Evolutionary conservation across 2,329 filamentous ascomycete species (phyloP).

Genomic region (Pseudocercospora vitis): DNA sequence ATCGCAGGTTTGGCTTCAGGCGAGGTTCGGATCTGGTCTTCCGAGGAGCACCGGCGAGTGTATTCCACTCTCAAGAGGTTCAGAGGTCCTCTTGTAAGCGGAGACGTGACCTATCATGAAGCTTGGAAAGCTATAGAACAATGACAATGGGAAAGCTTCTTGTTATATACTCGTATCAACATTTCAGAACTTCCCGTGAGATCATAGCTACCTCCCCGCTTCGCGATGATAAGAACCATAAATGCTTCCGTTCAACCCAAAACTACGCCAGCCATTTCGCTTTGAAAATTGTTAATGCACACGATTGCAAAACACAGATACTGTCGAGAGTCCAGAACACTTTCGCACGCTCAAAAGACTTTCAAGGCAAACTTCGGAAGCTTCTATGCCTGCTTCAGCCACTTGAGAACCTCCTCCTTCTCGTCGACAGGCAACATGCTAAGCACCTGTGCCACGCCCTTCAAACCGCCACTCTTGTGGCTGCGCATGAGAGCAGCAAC

Average conservation of each 20-base stretch:
- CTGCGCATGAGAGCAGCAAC: slow-evolving; percentile 67
- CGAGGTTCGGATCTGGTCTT: slow-evolving; percentile 1
- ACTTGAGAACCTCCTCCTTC: slow-evolving; percentile 76
- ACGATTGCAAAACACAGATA: not conserved
- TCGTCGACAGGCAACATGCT: slow-evolving; percentile 85
- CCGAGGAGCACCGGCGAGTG: slow-evolving; percentile 11
- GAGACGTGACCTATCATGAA: slow-evolving; percentile 14
- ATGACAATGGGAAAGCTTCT: not conserved
- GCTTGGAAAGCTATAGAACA: slow-evolving; percentile 2
- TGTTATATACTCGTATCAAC: slow-evolving; percentile 1
- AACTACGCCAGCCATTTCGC: not conserved
- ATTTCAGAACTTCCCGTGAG: not conserved
- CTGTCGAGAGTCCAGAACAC: not conserved
- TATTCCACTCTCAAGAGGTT: slow-evolving; percentile 1
- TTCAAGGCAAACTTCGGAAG: not conserved
- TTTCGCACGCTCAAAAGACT: not conserved
- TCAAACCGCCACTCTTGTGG: slow-evolving; percentile 70
- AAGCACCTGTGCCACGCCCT: slow-evolving; percentile 82
- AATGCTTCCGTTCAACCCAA: not conserved
- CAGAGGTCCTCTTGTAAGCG: not conserved
- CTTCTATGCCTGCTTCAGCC: slow-evolving; percentile 44
- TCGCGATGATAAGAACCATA: not conserved
- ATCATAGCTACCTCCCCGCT: too few relatives aligned
- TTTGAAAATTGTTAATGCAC: not conserved
- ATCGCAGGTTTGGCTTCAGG: slow-evolving; percentile 11